A percentile compares a stretch with the other conserved stretches of the same genome.
phyloP scores from a whole-genome alignment of 2,329 filamentous ascomycete genomes.

The Aciculosporium take region DNA sequence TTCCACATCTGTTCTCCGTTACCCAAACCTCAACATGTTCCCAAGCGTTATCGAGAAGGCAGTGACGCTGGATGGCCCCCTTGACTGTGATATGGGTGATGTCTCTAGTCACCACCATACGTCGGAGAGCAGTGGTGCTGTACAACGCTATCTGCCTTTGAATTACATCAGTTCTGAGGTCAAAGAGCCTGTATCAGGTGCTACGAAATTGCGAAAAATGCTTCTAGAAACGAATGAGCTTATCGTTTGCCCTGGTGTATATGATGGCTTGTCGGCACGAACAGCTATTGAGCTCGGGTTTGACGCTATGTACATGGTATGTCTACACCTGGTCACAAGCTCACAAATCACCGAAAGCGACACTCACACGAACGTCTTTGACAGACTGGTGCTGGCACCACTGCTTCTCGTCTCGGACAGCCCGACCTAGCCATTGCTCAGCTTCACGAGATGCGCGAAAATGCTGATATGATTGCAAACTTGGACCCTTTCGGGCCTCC shows the following conservation, averaged over 20 bases:
- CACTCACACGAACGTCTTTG: background rate
- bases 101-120: constrained; percentile 1
- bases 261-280: constrained; percentile 52
- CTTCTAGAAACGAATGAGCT: constrained; percentile 26
- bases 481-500: constrained; percentile 40
- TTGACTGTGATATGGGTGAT: constrained; percentile 4
- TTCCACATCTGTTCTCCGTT: background rate
- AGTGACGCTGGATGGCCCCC: constrained; percentile 2
- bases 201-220: constrained; percentile 25
- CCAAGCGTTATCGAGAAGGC: constrained; percentile 6
- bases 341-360: background rate
- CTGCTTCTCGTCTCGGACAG: constrained; percentile 45
- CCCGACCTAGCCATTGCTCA: constrained; percentile 50
- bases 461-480: constrained; percentile 49
- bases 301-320: constrained; percentile 53
- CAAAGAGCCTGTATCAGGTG: constrained; percentile 11
- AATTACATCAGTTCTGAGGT: constrained; percentile 6
- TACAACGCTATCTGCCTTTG: constrained; percentile 4
- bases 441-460: constrained; percentile 46
- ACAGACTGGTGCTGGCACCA: constrained; percentile 50
- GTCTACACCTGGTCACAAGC: constrained; percentile 5
- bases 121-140: background rate
- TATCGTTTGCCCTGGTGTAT: constrained; percentile 50
- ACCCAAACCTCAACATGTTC: constrained; percentile 1
- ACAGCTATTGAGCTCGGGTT: constrained; percentile 48